phyloP scores from a whole-genome alignment of 129 eudicot genomes.

The Silybum marianum region DNA sequence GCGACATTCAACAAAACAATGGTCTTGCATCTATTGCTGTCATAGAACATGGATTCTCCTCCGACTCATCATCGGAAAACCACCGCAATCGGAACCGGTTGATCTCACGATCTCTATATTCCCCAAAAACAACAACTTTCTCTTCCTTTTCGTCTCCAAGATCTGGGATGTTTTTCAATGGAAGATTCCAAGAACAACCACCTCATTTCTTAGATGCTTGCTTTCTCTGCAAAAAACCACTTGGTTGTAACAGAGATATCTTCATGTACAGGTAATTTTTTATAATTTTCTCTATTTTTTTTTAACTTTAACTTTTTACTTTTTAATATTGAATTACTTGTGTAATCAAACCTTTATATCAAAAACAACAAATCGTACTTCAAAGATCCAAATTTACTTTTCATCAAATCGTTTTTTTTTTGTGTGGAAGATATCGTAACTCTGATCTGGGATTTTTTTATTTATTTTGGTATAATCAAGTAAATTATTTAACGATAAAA shows the following conservation, averaged over 20 bases:
- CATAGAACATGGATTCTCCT: background rate
- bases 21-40: conserved; percentile 38
- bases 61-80: conserved; percentile 1
- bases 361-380: background rate
- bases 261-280: conserved; percentile 57
- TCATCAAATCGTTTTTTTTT: no score
- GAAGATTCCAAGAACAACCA: conserved; percentile 40
- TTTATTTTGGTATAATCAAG: background rate
- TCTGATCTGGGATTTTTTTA: background rate
- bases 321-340: no score
- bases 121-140: conserved; percentile 22
- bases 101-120: conserved; percentile 33
- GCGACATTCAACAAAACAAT: conserved; percentile 25
- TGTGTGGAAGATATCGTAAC: background rate
- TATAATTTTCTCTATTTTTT: background rate
- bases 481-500: background rate
- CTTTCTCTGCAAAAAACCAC: conserved; percentile 48
- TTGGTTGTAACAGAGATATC: conserved; percentile 53
- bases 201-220: conserved; percentile 43
- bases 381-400: background rate
- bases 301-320: background rate
- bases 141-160: conserved; percentile 29
- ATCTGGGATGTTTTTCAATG: conserved; percentile 38
- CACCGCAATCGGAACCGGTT: conserved; percentile 17
- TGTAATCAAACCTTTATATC: background rate